Evolutionary conservation across 768 basidiomycete genomes (phyloP).

Genomic region (Suillus weaverae): DNA sequence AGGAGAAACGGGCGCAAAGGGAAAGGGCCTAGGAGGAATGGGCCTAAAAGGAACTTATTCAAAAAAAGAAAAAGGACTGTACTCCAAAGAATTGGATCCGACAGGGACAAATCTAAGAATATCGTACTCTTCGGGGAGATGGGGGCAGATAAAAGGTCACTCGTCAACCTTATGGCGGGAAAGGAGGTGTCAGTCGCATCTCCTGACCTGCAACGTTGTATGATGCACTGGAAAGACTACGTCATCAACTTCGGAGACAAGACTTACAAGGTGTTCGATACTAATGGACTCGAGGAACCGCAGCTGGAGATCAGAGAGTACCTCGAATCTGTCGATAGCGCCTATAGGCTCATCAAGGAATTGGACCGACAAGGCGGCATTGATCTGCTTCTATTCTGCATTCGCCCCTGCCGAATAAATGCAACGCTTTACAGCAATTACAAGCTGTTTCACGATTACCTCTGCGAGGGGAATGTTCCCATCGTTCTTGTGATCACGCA

Average conservation of each 20-base stretch:
- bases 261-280: constrained; percentile 29
- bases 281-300: constrained; percentile 31
- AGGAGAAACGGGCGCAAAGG: background rate
- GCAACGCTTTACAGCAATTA: constrained; percentile 38
- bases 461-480: constrained; percentile 41
- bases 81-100: background rate
- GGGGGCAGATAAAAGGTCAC: constrained; percentile 43
- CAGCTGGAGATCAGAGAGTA: constrained; percentile 29
- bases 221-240: constrained; percentile 32
- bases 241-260: constrained; percentile 11
- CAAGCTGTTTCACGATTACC: constrained; percentile 38
- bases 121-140: constrained; percentile 32
- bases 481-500: constrained; percentile 42
- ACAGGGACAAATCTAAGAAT: constrained; percentile 14
- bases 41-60: background rate
- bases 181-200: constrained; percentile 31
- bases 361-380: constrained; percentile 25
- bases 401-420: constrained; percentile 35
- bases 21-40: no score
- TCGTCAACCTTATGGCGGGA: constrained; percentile 42
- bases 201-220: constrained; percentile 33
- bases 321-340: constrained; percentile 31
- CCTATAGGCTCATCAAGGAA: constrained; percentile 25
- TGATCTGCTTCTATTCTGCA: constrained; percentile 38
- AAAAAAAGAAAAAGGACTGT: background rate